Conservation (phyloP, 495 filamentous ascomycete species). For the Tuber borchii region DNA sequence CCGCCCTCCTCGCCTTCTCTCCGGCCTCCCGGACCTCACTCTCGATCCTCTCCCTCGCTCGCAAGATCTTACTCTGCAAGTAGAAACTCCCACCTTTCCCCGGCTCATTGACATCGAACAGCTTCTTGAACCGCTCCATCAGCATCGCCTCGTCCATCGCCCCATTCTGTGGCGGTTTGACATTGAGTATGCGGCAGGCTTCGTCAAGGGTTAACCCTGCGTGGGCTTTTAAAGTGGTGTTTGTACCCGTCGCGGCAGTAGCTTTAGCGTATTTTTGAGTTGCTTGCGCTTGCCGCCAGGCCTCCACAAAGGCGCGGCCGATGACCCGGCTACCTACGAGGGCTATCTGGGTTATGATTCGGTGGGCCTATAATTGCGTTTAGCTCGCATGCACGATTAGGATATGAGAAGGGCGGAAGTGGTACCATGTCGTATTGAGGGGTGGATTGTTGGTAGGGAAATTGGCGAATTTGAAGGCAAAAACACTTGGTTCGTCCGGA, state of each 20-base stretch:
- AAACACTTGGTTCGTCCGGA: neutral
- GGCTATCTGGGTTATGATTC: slow-evolving; percentile 88
- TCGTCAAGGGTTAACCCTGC: slow-evolving; percentile 84
- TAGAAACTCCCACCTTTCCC: slow-evolving; percentile 96
- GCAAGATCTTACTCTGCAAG: slow-evolving; percentile 89
- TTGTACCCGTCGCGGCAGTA: slow-evolving; percentile 48
- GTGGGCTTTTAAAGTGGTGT: slow-evolving; percentile 52
- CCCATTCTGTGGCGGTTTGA: slow-evolving; percentile 77
- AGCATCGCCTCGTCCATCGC: slow-evolving; percentile 67
- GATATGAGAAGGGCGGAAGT: neutral
- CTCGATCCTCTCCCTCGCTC: slow-evolving; percentile 88
- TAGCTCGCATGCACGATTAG: neutral
- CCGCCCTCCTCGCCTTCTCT: slow-evolving; percentile 52
- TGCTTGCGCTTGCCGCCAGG: slow-evolving; percentile 84
- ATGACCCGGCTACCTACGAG: slow-evolving; percentile 82
- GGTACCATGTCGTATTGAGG: neutral
- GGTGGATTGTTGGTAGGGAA: too few relatives aligned
- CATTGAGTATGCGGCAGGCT: slow-evolving; percentile 95
- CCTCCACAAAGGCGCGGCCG: slow-evolving; percentile 84
- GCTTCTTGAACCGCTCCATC: slow-evolving; percentile 80
- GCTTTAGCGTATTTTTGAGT: slow-evolving; percentile 70
- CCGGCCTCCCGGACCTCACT: slow-evolving; percentile 57
- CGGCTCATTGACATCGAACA: slow-evolving; percentile 91
- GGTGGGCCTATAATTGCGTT: slow-evolving; percentile 64
- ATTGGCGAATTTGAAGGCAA: neutral